Conservation (phyloP, 768 basidiomycete species). For the Macrolepiota dolichaula region DNA sequence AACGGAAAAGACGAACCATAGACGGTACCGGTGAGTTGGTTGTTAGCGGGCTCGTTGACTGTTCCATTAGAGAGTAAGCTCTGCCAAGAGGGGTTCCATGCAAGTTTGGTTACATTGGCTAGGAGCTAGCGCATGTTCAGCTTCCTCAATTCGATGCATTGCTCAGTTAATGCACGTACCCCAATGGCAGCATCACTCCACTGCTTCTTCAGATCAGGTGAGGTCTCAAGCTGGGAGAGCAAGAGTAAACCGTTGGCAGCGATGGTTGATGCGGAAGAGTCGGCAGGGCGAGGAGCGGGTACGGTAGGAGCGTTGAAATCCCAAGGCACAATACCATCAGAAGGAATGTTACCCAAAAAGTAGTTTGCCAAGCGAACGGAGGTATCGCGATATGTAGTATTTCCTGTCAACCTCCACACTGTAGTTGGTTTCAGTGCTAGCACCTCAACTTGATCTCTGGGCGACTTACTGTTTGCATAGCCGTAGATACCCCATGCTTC, state of each 20-base stretch:
- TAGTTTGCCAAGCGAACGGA: constrained; percentile 55
- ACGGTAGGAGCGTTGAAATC: constrained; percentile 67
- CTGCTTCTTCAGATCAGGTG: constrained; percentile 24
- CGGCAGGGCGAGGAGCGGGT: constrained; percentile 54
- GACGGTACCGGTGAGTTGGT: constrained; percentile 59
- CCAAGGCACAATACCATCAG: constrained; percentile 69
- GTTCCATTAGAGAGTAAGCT: constrained; percentile 66
- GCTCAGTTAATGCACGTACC: constrained; percentile 24
- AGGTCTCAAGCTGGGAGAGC: constrained; percentile 43
- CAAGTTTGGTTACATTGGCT: constrained; percentile 42
- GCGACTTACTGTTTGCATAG: constrained; percentile 58
- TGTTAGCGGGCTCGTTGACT: constrained; percentile 53
- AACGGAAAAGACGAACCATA: constrained; percentile 28
- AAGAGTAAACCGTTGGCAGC: constrained; percentile 58
- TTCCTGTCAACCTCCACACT: constrained; percentile 60
- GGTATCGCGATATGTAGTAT: constrained; percentile 53
- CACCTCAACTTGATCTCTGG: not conserved
- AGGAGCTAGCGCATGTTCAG: constrained; percentile 34
- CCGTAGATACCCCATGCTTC: constrained; percentile 73
- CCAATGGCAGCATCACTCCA: constrained; percentile 50
- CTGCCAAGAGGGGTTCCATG: constrained; percentile 61
- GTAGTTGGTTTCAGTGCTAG: not conserved
- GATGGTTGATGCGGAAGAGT: constrained; percentile 68
- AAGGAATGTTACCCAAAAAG: constrained; percentile 57
- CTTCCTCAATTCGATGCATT: not conserved